Evolutionary conservation across 257 asterid species (phyloP), one percentile per base, ranked within the genome.

Genomic region (Cruciata laevipes): DNA sequence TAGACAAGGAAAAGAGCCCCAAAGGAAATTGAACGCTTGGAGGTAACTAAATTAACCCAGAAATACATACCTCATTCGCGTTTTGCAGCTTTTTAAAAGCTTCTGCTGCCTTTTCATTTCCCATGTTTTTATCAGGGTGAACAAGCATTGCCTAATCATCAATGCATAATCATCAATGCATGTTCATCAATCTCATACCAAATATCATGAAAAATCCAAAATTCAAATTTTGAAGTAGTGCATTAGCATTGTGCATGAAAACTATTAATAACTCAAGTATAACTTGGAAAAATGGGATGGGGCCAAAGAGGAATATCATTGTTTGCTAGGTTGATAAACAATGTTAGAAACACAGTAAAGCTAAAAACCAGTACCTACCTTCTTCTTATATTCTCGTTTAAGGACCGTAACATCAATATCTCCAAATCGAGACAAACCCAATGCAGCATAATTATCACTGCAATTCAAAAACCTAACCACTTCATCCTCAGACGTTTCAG

Each of bases 51-150:
- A 18, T 33, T 60, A 69, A 66, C 56, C 61, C 61, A 61, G 61
- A 37, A 35, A 61, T 53, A 59, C 53, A 53, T 59, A 90, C 99
- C 95, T 93, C 99, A 63, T 94, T 90, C 71, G 97, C 99, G 76
- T 90, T 94, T 80, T 94, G 99, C 79, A 94, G 97, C 77, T 90
- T 94, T 85, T 86, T 84, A 79, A 94, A 94, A 76, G 99, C 99
- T 79, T 94, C 99, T 32, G 83, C 99, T 75, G 99, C 95, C 83
- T 77, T 90, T 78, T 87, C 97, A 62, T 94, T 86, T 55, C 99
- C 96, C 96, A 94, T 86, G 75, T 94, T 94, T 84, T 94, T 94
- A 83, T 94, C 99, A 61, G 99, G 99, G 80, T 94, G 99, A 44
- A 94, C 99, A 75, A 94, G 89, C 95, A 94, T 94, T 75, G 97